Conservation (phyloP, 805 yeast species). For the Barnettozyma siamensis region DNA sequence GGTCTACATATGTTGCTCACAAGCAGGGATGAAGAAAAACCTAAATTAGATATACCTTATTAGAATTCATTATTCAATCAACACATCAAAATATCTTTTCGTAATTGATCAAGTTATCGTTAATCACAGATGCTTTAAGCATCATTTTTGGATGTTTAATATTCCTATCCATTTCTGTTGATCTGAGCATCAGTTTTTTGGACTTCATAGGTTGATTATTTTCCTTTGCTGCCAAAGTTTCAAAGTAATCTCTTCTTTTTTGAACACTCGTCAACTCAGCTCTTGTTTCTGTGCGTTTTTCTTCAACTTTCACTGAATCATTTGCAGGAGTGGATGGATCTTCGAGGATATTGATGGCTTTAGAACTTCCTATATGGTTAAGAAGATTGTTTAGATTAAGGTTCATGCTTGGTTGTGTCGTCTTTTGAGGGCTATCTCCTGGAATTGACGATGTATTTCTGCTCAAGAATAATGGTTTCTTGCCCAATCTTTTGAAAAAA, state of each 20-base stretch:
- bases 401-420: not conserved
- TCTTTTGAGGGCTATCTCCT: not conserved
- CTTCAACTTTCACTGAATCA: not conserved
- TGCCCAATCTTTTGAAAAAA: constrained; percentile 2
- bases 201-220: not conserved
- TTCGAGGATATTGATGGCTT: not conserved
- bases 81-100: constrained; percentile 16
- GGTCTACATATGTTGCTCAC: too few species aligned
- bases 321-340: not conserved
- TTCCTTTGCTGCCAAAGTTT: constrained; percentile 4
- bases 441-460: not conserved
- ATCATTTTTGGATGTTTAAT: constrained; percentile 18
- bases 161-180: not conserved
- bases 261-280: constrained; percentile 8
- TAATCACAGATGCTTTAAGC: constrained; percentile 17
- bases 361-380: constrained; percentile 10
- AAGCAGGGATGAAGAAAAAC: too few species aligned
- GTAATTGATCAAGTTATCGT: constrained; percentile 17
- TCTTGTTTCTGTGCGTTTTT: not conserved
- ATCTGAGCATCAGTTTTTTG: not conserved
- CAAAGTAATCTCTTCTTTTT: constrained; percentile 17
- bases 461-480: not conserved
- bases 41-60: too few species aligned
- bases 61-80: not conserved
- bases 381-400: constrained; percentile 3